Conservation (phyloP, 768 basidiomycete genomes). For the Mycena venus region DNA sequence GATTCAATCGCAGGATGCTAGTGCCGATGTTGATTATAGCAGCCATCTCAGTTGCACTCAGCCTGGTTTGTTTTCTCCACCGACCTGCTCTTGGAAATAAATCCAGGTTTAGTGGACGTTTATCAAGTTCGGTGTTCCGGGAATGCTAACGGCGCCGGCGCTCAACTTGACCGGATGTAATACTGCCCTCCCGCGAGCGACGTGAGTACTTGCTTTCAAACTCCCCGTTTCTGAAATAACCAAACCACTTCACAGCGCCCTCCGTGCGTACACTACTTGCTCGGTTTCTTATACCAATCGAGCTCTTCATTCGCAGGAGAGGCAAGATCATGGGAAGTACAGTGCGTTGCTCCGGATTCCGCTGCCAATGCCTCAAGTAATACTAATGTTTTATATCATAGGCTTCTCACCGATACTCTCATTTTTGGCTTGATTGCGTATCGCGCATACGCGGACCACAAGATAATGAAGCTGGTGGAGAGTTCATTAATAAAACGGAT, state of each 20-base stretch:
- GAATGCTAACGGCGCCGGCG: not conserved
- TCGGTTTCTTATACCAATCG: not conserved
- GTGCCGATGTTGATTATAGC: not conserved
- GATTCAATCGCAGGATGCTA: not conserved
- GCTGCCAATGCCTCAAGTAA: not conserved
- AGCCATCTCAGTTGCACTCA: not conserved
- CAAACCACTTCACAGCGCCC: not conserved
- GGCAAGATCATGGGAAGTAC: not conserved
- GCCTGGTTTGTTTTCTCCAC: not conserved
- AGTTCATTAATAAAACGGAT: conserved; percentile 1
- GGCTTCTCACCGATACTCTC: not conserved
- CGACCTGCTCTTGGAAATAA: not conserved
- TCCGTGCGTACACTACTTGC: not conserved
- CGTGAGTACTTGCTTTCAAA: not conserved
- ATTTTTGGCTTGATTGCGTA: not conserved
- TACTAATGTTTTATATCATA: not conserved
- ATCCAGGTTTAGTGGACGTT: not conserved
- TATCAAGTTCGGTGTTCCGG: not conserved
- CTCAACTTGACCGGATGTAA: not conserved
- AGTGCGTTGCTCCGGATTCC: not conserved
- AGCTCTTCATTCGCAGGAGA: not conserved
- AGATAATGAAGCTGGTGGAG: not conserved
- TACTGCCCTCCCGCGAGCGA: not conserved
- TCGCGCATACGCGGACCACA: not conserved
- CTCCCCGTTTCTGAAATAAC: not conserved